Percentiles rank a stretch among this genome's conserved stretches.
Conservation (phyloP, 2,329 filamentous ascomycete genomes). For the Elsinoe necatrix region DNA sequence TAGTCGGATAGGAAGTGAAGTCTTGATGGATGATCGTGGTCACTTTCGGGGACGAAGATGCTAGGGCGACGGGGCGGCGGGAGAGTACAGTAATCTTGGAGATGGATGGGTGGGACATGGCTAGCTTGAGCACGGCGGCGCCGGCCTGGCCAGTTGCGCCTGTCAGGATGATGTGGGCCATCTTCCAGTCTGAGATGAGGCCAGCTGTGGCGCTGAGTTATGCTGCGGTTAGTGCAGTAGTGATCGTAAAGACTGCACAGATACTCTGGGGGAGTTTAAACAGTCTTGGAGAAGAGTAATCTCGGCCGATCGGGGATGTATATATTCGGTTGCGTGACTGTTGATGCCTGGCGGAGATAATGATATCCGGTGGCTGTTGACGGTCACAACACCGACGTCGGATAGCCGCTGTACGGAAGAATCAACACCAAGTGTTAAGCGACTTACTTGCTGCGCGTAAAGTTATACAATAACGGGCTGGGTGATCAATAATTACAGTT, state of each 20-base stretch:
- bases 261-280: no score
- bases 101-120: conserved; percentile 39
- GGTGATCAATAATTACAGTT: no score
- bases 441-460: no score
- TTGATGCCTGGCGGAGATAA: neutral
- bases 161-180: conserved; percentile 36
- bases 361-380: neutral
- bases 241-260: no score
- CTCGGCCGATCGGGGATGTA: neutral
- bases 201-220: no score
- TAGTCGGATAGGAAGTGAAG: conserved; percentile 52
- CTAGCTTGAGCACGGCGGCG: conserved; percentile 31
- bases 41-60: conserved; percentile 51
- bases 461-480: no score
- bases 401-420: no score
- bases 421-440: no score
- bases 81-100: conserved; percentile 61
- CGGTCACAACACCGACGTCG: no score
- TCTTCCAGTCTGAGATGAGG: no score
- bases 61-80: conserved; percentile 56
- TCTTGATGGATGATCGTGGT: conserved; percentile 61
- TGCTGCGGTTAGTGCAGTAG: no score
- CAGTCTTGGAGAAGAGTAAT: neutral
- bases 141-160: conserved; percentile 38
- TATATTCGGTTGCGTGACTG: neutral